Base-by-base conservation (phyloP, 2,329 filamentous ascomycete species). In the Xylariales sp. region DNA sequence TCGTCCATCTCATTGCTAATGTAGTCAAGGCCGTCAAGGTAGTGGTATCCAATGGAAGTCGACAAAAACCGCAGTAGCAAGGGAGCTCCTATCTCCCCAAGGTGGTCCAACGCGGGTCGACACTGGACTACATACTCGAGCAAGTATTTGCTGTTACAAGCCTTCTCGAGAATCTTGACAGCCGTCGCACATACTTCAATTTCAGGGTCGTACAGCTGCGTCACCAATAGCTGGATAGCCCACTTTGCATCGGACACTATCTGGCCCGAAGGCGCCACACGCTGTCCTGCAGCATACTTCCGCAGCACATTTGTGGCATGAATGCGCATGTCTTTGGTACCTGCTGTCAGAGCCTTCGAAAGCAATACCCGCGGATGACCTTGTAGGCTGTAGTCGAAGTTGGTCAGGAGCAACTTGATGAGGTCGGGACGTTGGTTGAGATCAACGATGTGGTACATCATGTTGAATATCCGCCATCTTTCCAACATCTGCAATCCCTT, bases 1-100 rank as follows among this genome's bases (percentile, higher is more conserved):
- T 98, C 94, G 53, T 98, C 93, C 93, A 98, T 98, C 62, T 98
- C 94, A 59, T 95, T 93, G 47, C 90, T 96, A 62, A 98, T 98
- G 60, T 98, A 98, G 66, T 98, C 94, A 31, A 98, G 72, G 0
- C 90, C 93, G 58, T 97, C 89, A 5, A 98, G 74, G 62, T 98
- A 98, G 62, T 97, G 90, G 58, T 98, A 98, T 37, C 93, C 93
- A 43, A 96, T 91, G 3, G 90, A 96, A 1, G 91, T 97, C 0
- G 90, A 96, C 40, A 98, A 64, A 63, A 98, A 98, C 29, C 93
- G 84, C 38, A 98, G 71, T 4, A 98, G 76, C 16, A 98, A 71
- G 1, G 94, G 93, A 12, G 94, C 93, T 2, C 93, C 93, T 48
- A 98, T 97, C 60, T 98, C 93, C 20, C 93, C 93, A 2, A 98